Percentiles rank a stretch among this genome's conserved stretches.
These are phyloP conservation scores for Abortiporus biennis DNA, from an alignment of 1,284 basidiomycete species.

Conservation along the genomic window DNA sequence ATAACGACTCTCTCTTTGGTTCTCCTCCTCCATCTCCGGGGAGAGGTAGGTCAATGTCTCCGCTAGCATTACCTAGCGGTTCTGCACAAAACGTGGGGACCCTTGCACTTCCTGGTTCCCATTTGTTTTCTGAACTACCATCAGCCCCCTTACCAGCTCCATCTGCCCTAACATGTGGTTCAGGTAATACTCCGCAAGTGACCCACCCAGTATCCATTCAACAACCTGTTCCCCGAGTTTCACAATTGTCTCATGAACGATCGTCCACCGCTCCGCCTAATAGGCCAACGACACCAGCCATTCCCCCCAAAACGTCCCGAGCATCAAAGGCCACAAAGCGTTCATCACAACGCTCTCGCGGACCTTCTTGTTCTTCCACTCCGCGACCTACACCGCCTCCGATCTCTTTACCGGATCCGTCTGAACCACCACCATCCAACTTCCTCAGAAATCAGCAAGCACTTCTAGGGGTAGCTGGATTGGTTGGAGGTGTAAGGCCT, in stretches of 20 bases:
- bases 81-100: conserved; percentile 78
- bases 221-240: conserved; percentile 4
- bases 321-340: conserved; percentile 14
- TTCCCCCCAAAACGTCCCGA: conserved; percentile 3
- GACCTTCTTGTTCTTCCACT: conserved; percentile 14
- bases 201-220: conserved; percentile 7
- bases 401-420: conserved; percentile 53
- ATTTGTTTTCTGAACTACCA: conserved; percentile 71
- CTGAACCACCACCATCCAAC: conserved; percentile 55
- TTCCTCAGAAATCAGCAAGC: conserved; percentile 68
- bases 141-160: conserved; percentile 65
- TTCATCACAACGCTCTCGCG: conserved; percentile 22
- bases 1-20: conserved; percentile 72
- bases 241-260: neutral
- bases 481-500: conserved; percentile 59
- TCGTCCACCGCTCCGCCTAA: conserved; percentile 2
- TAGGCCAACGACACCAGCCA: neutral
- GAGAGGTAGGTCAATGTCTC: conserved; percentile 66
- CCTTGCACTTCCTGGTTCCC: conserved; percentile 93
- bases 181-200: conserved; percentile 8
- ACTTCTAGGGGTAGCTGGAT: conserved; percentile 62
- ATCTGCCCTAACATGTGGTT: conserved; percentile 40
- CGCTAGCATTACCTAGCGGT: conserved; percentile 50
- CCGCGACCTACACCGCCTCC: conserved; percentile 40
- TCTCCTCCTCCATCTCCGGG: conserved; percentile 69